These are phyloP conservation scores for Suillus variegatus DNA, from an alignment of 768 basidiomycete genomes.

Conservation along the genomic window DNA sequence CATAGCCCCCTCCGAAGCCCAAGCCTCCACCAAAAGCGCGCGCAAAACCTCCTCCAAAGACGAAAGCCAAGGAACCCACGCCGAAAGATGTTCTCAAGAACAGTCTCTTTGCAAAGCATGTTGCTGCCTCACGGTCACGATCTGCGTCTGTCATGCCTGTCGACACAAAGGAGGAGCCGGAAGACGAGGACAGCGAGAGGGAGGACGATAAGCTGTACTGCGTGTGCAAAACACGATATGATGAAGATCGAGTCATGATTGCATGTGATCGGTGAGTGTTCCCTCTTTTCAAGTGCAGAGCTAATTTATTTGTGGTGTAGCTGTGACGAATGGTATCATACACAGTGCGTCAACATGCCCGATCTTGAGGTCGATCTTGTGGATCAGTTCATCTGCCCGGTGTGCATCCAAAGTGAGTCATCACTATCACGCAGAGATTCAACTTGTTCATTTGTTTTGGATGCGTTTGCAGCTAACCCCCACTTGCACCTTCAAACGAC, in stretches of 20 bases:
- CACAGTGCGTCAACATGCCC: conserved; percentile 78
- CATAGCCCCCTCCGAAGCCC: conserved; percentile 26
- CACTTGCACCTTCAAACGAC: conserved; percentile 66
- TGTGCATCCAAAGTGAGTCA: conserved; percentile 71
- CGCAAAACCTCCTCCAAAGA: conserved; percentile 31
- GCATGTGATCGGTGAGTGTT: conserved; percentile 81
- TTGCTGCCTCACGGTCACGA: conserved; percentile 52
- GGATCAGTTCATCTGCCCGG: conserved; percentile 90
- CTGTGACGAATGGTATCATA: conserved; percentile 96
- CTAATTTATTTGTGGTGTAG: conserved; percentile 37
- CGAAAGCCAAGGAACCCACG: conserved; percentile 22
- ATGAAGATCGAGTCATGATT: conserved; percentile 89
- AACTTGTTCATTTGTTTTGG: not conserved
- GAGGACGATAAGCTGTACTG: conserved; percentile 75
- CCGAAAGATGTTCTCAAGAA: conserved; percentile 18
- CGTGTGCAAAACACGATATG: conserved; percentile 83
- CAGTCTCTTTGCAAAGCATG: conserved; percentile 18
- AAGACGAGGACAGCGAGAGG: conserved; percentile 44
- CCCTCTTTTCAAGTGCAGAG: not conserved
- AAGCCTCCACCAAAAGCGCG: conserved; percentile 34
- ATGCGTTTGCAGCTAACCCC: conserved; percentile 51
- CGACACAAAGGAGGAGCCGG: conserved; percentile 48
- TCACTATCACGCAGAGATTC: conserved; percentile 1
- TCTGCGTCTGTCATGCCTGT: conserved; percentile 71
- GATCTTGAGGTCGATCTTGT: conserved; percentile 85